Evolutionary conservation across 2,329 filamentous ascomycete species (phyloP), one percentile per base, ranked within the genome.

Genomic region (Cryphonectria japonica): DNA sequence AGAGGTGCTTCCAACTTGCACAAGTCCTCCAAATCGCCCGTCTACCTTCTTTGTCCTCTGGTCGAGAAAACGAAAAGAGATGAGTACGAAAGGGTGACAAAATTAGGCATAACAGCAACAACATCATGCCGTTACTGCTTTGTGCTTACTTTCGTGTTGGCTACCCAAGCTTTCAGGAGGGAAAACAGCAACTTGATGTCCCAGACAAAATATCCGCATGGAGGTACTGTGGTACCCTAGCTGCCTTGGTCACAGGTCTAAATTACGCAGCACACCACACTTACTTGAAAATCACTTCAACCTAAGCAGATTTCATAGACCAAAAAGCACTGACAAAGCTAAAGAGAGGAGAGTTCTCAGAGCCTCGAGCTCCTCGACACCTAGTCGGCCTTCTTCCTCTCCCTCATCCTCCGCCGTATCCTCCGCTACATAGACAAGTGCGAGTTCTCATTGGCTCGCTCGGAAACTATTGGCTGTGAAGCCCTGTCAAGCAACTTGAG

Each of bases 401-500:
- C 6, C 34, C 34, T 34, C 34, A 3, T 34, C 34, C 26, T 59
- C 54, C 29, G 32, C 52, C 52, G 16, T 29, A 26, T 32, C 54
- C 46, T 50, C 37, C 19, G 43, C 43, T 26, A 22, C 32, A 9
- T 26, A 26, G 32, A 59, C 26, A 32, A 19, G 14, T 14, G 54
- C 26, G 54, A 32, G 54, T 19, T 6, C 54, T 32, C 26, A 59
- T 59, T 59, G 54, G 54, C 26, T 59, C 29, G 14, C 54, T 59
- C 54, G 54, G 54, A 59, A 59, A 59, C 26, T 14, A 59, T 59
- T 59, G 54, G 54, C 54, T 59, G 29, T 59, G 29, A 59, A 6
- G 26, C 54, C 54, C 54, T 32, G 54, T 59, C 29, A 14, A 34
- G 32, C 14, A 29, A 19, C 54, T 32, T 29, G 54, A 11, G 54